Conservation (phyloP, 805 yeast genomes). For the Candida krabiensis region DNA sequence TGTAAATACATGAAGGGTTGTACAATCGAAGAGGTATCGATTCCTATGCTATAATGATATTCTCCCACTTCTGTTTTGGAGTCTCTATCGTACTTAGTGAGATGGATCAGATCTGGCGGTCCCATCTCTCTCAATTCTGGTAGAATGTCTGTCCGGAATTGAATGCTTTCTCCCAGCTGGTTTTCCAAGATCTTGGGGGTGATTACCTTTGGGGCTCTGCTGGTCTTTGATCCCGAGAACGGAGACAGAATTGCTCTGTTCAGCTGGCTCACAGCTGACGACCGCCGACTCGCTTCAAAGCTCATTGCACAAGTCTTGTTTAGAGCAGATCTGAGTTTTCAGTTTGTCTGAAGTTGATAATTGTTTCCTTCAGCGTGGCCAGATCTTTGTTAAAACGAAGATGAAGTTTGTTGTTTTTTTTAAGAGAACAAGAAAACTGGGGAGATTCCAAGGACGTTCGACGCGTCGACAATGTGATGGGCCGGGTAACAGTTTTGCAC, state of each 20-base stretch:
- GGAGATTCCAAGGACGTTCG: too few species aligned
- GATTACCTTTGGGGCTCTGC: slow-evolving; percentile 20
- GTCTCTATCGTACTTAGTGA: slow-evolving; percentile 43
- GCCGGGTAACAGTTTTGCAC: neutral
- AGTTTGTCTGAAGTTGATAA: too few species aligned
- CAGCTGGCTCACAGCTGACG: slow-evolving; percentile 10
- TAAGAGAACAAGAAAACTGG: too few species aligned
- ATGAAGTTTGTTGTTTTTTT: too few species aligned
- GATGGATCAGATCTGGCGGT: slow-evolving; percentile 69
- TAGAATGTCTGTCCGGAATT: slow-evolving; percentile 45
- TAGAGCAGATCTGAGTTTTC: too few species aligned
- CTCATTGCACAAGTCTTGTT: too few species aligned
- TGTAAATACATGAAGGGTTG: slow-evolving; percentile 58
- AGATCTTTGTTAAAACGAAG: too few species aligned
- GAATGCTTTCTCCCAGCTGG: slow-evolving; percentile 52
- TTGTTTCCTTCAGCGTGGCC: too few species aligned
- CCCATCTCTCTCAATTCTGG: slow-evolving; percentile 57
- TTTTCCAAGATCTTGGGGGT: slow-evolving; percentile 43
- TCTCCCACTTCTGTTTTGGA: slow-evolving; percentile 50
- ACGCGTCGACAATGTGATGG: too few species aligned
- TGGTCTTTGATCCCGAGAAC: slow-evolving; percentile 8
- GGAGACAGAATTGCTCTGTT: slow-evolving; percentile 7
- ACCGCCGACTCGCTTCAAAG: slow-evolving; percentile 5
- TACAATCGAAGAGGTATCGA: slow-evolving; percentile 51
- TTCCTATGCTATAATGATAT: slow-evolving; percentile 54